Percentiles rank a stretch among this genome's conserved stretches.
Conservation (phyloP, 2,329 filamentous ascomycete genomes). For the Claviceps sp. region DNA sequence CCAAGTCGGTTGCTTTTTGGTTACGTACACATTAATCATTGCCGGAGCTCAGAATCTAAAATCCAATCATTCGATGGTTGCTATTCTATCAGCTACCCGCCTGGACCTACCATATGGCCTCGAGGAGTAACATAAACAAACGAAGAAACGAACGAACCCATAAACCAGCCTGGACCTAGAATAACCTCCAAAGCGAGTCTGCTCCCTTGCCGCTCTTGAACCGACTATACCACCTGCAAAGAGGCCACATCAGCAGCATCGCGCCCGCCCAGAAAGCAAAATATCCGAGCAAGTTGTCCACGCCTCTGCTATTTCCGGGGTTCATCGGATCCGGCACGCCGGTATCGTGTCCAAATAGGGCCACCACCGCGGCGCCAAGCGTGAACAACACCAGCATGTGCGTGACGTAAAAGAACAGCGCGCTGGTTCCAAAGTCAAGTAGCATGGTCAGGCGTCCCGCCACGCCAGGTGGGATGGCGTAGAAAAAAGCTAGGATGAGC, state of each 20-base stretch:
- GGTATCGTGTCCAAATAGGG: constrained; percentile 22
- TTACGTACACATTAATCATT: too few species aligned
- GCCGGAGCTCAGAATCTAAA: too few species aligned
- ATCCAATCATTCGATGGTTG: too few species aligned
- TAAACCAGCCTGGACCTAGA: constrained; percentile 13
- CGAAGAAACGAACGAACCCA: too few species aligned
- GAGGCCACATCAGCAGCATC: constrained; percentile 26
- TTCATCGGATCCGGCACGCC: constrained; percentile 14
- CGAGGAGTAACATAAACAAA: too few species aligned
- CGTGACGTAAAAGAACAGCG: constrained; percentile 31
- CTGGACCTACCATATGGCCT: too few species aligned
- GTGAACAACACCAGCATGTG: constrained; percentile 23
- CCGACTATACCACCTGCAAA: constrained; percentile 26
- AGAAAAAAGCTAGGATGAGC: constrained; percentile 24
- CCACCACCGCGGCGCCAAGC: constrained; percentile 13
- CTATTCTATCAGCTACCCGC: too few species aligned
- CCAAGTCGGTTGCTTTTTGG: too few species aligned
- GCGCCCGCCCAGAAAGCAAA: constrained; percentile 22
- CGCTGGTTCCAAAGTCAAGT: constrained; percentile 30
- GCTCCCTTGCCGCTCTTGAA: constrained; percentile 28
- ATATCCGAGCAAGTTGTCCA: constrained; percentile 25
- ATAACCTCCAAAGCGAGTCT: constrained; percentile 34
- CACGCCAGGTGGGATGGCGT: constrained; percentile 17
- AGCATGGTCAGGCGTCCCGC: constrained; percentile 21
- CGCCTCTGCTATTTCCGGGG: constrained; percentile 15